Evolutionary conservation across 140 eudicot species (phyloP).

Genomic region (Cichorium intybus): DNA sequence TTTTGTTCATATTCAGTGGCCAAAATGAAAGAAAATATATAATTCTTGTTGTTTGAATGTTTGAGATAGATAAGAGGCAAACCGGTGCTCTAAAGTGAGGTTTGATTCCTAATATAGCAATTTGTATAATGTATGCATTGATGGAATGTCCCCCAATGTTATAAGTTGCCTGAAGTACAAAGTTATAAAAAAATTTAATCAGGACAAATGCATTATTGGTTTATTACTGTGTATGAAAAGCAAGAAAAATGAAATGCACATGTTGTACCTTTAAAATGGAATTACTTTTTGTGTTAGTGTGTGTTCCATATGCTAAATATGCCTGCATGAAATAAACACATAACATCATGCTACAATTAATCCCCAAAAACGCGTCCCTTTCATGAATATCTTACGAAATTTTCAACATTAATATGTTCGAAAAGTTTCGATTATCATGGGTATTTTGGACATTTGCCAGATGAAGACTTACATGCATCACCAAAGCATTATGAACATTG

Average conservation of each 20-base stretch:
- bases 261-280: constrained; percentile 61
- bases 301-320: constrained; percentile 85
- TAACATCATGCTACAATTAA: constrained; percentile 4
- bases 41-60: neutral
- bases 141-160: constrained; percentile 71
- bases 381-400: neutral
- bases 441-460: neutral
- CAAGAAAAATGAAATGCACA: neutral
- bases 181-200: neutral
- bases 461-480: constrained; percentile 71
- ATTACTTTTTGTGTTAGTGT: constrained; percentile 49
- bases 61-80: constrained; percentile 22
- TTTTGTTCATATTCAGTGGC: neutral
- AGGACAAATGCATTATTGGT: constrained; percentile 3
- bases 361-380: neutral
- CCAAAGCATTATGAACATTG: constrained; percentile 83
- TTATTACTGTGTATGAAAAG: neutral
- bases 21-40: neutral
- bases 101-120: constrained; percentile 72
- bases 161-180: constrained; percentile 66
- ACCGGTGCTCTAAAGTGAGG: constrained; percentile 81
- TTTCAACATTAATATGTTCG: neutral
- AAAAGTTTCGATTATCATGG: neutral
- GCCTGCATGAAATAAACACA: constrained; percentile 54
- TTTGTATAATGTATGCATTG: constrained; percentile 75